phyloP scores from a whole-genome alignment of 2,329 filamentous ascomycete species.

The Blumeriella jaapii region DNA sequence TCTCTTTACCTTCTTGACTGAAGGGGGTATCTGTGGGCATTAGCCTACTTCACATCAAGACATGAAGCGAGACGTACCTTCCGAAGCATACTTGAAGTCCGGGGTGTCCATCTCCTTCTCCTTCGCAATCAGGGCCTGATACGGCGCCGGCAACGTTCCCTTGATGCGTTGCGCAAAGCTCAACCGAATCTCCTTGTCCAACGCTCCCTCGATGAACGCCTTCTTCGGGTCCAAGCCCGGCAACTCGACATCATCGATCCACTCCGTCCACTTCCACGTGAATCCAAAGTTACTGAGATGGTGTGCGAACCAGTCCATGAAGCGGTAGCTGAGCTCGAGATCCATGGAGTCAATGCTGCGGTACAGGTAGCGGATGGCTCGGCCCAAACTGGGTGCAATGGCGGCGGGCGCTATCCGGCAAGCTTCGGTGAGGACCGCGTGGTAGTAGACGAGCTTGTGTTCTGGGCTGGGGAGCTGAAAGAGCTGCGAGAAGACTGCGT shows the following conservation, averaged over 20 bases:
- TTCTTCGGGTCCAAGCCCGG: slow-evolving; percentile 75
- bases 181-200: slow-evolving; percentile 94
- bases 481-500: slow-evolving; percentile 92
- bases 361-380: slow-evolving; percentile 88
- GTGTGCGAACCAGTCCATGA: slow-evolving; percentile 96
- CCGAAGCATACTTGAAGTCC: slow-evolving; percentile 78
- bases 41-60: slow-evolving; percentile 8
- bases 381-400: slow-evolving; percentile 86
- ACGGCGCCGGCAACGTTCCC: slow-evolving; percentile 77
- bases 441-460: slow-evolving; percentile 94
- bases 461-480: slow-evolving; percentile 78
- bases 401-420: slow-evolving; percentile 94
- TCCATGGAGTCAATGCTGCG: slow-evolving; percentile 73
- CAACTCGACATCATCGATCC: slow-evolving; percentile 75
- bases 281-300: slow-evolving; percentile 98
- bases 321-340: slow-evolving; percentile 73
- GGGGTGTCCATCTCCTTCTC: slow-evolving; percentile 94
- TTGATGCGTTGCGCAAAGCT: slow-evolving; percentile 95
- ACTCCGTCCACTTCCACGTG: slow-evolving; percentile 98
- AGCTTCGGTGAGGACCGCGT: slow-evolving; percentile 84
- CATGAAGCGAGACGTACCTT: slow-evolving; percentile 44
- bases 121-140: slow-evolving; percentile 67
- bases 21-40: slow-evolving; percentile 58
- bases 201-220: slow-evolving; percentile 78
- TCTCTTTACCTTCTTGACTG: slow-evolving; percentile 69